Evolutionary conservation across 2,329 filamentous ascomycete genomes (phyloP).

Genomic region (Myotisia sp.): DNA sequence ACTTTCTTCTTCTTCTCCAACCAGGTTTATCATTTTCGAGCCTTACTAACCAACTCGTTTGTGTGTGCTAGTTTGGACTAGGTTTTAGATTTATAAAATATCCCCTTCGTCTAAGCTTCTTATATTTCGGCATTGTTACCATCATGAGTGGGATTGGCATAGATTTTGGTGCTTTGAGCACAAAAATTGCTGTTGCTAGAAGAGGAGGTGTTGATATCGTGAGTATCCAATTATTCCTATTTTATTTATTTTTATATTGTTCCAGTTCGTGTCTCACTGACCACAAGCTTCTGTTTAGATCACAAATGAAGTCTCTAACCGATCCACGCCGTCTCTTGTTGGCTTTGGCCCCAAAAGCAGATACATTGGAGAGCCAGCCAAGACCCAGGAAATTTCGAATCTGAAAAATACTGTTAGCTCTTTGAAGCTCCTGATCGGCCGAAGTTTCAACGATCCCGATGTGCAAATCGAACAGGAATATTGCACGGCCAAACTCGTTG

Average conservation of each 20-base stretch:
- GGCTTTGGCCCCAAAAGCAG: slow-evolving; percentile 88
- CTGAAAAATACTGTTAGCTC: slow-evolving; percentile 95
- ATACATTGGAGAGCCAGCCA: slow-evolving; percentile 87
- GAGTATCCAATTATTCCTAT: slow-evolving; percentile 37
- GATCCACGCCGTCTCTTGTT: slow-evolving; percentile 90
- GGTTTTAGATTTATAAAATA: not conserved
- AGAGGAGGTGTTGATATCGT: slow-evolving; percentile 99
- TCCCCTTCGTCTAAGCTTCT: not conserved
- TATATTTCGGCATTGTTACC: slow-evolving; percentile 8
- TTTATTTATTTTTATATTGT: not conserved
- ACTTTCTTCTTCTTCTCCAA: no score
- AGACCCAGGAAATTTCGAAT: slow-evolving; percentile 98
- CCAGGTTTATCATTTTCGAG: no score
- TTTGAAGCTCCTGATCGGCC: slow-evolving; percentile 84
- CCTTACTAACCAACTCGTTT: no score
- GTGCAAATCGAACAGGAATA: slow-evolving; percentile 83
- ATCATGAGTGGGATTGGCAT: slow-evolving; percentile 58
- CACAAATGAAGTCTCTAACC: slow-evolving; percentile 97
- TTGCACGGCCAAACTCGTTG: slow-evolving; percentile 71
- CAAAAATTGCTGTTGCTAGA: slow-evolving; percentile 90
- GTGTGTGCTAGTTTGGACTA: no score
- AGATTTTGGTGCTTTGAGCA: slow-evolving; percentile 93
- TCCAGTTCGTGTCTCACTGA: slow-evolving; percentile 11
- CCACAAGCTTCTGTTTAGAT: slow-evolving; percentile 45
- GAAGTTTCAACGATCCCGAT: slow-evolving; percentile 77